Base-by-base conservation (phyloP, 495 filamentous ascomycete genomes). In the Xylaria castorea region DNA sequence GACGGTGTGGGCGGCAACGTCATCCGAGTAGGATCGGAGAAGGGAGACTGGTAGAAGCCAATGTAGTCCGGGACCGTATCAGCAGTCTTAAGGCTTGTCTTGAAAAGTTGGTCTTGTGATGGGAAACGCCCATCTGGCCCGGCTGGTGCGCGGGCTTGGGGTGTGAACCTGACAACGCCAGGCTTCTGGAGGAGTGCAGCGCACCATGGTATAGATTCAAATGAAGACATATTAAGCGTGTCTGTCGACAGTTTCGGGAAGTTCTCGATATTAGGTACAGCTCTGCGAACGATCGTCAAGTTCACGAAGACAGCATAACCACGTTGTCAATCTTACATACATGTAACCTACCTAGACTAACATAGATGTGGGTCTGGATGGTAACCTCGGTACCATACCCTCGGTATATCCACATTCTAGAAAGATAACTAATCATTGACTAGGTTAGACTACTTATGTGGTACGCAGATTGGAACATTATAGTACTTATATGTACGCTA, bases 101-200 rank as follows among this genome's bases (percentile, higher is more conserved):
- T 60, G 66, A 73, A 73, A 34, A 73, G 46, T 36, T 62, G 66
- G 12, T 73, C 72, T 60, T 58, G 57, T 38, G 38, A 60, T 20
- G 46, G 36, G 36, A 16, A 46, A 46, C 25, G 11, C 6, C 51
- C 51, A 16, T 55, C 22, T 30, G 22, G 30, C 2, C 32, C 57
- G 32, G 14, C 46, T 20, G 25, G 16, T 7, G 22, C 0, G 44
- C 27, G 63, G 11, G 63, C 14, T n/a, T 6, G 11, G 22, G 64
- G 64, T 36, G 8, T 66, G 64, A 66, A 66, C 4, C 0, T 66
- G 18, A 51, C 44, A 22, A 66, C 46, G 14, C 44, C 64, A 25
- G 64, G 64, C 11, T 51, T 51, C 11, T 36, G 44, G 27, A 66
- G 44, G 2, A 66, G 64, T n/a, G 64, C 8, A 5, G 44, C 64